phyloP scores from a whole-genome alignment of 192 early-diverging fungal genomes.

The Mortierella antarctica region DNA sequence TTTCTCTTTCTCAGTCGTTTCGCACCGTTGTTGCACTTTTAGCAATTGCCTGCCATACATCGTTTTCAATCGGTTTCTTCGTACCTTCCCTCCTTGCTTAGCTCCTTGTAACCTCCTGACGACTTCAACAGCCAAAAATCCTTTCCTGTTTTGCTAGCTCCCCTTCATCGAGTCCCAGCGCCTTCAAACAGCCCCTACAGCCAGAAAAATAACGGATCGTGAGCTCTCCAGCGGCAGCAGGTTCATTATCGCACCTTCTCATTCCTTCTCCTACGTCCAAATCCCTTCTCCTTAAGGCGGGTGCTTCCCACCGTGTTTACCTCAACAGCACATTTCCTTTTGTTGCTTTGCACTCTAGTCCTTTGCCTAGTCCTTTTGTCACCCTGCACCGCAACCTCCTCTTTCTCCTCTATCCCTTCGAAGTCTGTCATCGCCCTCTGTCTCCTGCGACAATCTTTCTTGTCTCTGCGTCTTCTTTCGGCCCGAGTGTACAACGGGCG shows the following conservation, averaged over 20 bases:
- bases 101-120: no score
- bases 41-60: no score
- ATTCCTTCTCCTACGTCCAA: neutral
- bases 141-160: neutral
- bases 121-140: neutral
- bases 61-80: no score
- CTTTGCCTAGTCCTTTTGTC: neutral
- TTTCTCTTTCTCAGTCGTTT: no score
- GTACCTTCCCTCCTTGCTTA: no score
- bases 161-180: neutral
- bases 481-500: no score
- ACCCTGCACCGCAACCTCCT: neutral
- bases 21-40: no score
- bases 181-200: constrained; percentile 14
- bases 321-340: neutral
- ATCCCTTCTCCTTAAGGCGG: neutral
- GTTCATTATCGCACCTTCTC: constrained; percentile 17
- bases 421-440: neutral
- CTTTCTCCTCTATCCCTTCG: neutral
- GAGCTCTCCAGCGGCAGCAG: neutral
- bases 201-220: neutral
- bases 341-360: neutral
- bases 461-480: no score
- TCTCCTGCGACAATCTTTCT: neutral
- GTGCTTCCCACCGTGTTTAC: neutral